phyloP scores from a whole-genome alignment of 805 yeast genomes.

The Dipodascus geniculatus region DNA sequence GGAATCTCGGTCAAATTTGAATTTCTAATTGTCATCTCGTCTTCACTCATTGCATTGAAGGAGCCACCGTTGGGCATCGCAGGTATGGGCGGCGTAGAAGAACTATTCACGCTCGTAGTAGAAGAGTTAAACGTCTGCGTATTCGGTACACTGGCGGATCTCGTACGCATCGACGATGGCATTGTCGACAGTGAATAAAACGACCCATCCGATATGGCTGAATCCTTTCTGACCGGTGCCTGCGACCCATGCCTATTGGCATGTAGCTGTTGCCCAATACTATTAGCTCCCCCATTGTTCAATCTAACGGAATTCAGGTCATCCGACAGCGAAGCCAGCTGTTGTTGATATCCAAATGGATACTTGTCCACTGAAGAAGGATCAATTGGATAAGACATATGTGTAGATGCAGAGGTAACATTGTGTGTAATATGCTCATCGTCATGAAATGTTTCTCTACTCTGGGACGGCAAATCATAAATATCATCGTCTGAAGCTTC shows the following conservation, averaged over 20 bases:
- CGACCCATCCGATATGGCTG: background rate
- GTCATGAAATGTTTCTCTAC: background rate
- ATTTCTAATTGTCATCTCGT: constrained; percentile 3
- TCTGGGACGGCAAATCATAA: background rate
- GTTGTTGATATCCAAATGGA: constrained; percentile 1
- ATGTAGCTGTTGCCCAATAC: background rate
- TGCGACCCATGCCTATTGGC: background rate
- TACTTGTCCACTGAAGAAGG: background rate
- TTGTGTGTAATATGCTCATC: background rate
- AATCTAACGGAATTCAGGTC: background rate
- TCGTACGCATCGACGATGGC: background rate
- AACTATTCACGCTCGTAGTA: background rate
- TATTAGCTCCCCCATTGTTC: background rate
- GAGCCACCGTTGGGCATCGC: background rate
- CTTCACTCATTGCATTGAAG: background rate
- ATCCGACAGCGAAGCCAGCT: constrained; percentile 1
- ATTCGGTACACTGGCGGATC: background rate
- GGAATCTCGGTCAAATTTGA: constrained; percentile 2
- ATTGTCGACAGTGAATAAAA: background rate
- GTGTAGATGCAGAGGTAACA: background rate
- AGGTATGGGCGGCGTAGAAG: background rate
- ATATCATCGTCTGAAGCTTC: constrained; percentile 5
- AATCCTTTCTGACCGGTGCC: background rate
- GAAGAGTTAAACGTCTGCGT: background rate
- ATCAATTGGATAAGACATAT: background rate